Evolutionary conservation across 2,329 filamentous ascomycete genomes (phyloP).

Genomic region (Aspergillus fumigatus): DNA sequence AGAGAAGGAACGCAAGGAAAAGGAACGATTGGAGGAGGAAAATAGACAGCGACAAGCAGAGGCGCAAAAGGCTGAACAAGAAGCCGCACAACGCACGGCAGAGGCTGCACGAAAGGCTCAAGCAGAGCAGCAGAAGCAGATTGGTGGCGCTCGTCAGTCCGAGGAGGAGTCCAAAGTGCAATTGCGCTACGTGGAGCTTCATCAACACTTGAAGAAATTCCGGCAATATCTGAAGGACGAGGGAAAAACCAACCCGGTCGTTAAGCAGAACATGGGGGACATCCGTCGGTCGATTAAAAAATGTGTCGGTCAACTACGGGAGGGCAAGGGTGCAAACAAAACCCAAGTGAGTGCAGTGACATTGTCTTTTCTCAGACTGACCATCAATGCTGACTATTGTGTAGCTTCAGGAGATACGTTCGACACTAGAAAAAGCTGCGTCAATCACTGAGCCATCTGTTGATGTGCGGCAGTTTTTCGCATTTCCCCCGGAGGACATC

Average conservation of each 20-base stretch:
- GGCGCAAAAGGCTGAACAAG: slow-evolving; percentile 24
- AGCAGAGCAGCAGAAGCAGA: slow-evolving; percentile 24
- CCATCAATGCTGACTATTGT: slow-evolving; percentile 7
- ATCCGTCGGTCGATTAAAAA: slow-evolving; percentile 68
- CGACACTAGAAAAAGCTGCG: slow-evolving; percentile 52
- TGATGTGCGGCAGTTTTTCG: slow-evolving; percentile 53
- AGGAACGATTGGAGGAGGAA: slow-evolving; percentile 26
- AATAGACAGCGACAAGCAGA: slow-evolving; percentile 31
- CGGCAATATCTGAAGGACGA: slow-evolving; percentile 52
- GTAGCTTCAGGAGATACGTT: slow-evolving; percentile 44
- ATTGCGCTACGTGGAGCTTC: slow-evolving; percentile 52
- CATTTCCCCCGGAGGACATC: slow-evolving; percentile 37
- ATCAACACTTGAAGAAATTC: slow-evolving; percentile 62
- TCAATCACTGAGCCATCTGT: slow-evolving; percentile 51
- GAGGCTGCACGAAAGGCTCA: slow-evolving; percentile 25
- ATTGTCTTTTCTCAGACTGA: background rate
- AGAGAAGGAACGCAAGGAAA: slow-evolving; percentile 31
- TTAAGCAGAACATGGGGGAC: slow-evolving; percentile 66
- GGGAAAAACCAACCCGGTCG: slow-evolving; percentile 50
- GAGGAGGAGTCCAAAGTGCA: slow-evolving; percentile 42
- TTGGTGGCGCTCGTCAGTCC: slow-evolving; percentile 26
- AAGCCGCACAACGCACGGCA: slow-evolving; percentile 22
- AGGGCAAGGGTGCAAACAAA: slow-evolving; percentile 59
- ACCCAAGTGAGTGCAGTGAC: slow-evolving; percentile 44
- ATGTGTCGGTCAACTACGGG: slow-evolving; percentile 65